phyloP scores from a whole-genome alignment of 2,329 filamentous ascomycete species.

The Mycosphaerella arachidis region DNA sequence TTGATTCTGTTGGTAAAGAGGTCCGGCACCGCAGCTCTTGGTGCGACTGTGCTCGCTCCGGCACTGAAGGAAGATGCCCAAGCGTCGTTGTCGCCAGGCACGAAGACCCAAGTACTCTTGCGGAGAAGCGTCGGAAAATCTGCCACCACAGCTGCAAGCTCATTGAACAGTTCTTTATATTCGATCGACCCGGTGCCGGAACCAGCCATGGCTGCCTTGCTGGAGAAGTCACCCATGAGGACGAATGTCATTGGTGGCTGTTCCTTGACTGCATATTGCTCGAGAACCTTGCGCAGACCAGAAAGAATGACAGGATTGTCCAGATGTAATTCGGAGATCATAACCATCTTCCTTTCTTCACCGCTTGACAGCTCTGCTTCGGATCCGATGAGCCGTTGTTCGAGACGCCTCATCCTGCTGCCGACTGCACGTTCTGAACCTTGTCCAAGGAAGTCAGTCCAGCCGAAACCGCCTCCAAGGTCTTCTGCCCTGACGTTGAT shows the following conservation, averaged over 20 bases:
- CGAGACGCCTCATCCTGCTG: conserved; percentile 74
- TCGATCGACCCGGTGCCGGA: conserved; percentile 77
- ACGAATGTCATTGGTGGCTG: conserved; percentile 68
- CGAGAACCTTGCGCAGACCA: conserved; percentile 74
- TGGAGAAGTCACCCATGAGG: conserved; percentile 77
- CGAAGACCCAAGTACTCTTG: conserved; percentile 79
- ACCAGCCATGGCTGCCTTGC: conserved; percentile 55
- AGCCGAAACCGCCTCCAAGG: conserved; percentile 81
- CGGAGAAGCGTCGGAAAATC: conserved; percentile 80
- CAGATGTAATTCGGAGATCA: conserved; percentile 81
- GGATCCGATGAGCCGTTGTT: conserved; percentile 58
- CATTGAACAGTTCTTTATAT: conserved; percentile 95
- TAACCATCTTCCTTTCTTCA: conserved; percentile 53
- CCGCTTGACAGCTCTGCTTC: conserved; percentile 24
- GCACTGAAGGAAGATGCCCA: conserved; percentile 84
- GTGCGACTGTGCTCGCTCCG: conserved; percentile 66
- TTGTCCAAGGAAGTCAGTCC: conserved; percentile 92
- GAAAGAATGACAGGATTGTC: conserved; percentile 78
- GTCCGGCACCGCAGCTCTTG: conserved; percentile 70
- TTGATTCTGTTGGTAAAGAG: conserved; percentile 85
- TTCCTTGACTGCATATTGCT: conserved; percentile 64
- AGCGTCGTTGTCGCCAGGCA: conserved; percentile 95
- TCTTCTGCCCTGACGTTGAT: conserved; percentile 48
- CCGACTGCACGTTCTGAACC: conserved; percentile 85
- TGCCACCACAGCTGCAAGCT: conserved; percentile 72